A percentile compares a stretch with the other conserved stretches of the same genome.
phyloP scores from a whole-genome alignment of 805 yeast genomes.

The Saturnispora quitensis region DNA sequence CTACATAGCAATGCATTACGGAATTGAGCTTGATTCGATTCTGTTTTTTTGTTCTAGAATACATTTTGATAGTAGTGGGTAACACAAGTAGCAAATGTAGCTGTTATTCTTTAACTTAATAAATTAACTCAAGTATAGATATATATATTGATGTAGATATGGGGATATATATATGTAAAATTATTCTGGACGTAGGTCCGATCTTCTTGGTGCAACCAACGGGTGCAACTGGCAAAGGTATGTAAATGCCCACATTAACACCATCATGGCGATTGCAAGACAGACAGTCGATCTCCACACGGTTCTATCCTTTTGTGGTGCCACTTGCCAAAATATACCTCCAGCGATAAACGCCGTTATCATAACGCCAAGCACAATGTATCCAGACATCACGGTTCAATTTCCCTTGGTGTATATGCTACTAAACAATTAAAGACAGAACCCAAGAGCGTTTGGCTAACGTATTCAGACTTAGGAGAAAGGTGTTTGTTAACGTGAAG shows the following conservation, averaged over 20 bases:
- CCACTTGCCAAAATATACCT: slow-evolving; percentile 69
- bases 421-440: neutral
- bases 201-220: slow-evolving; percentile 79
- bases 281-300: slow-evolving; percentile 70
- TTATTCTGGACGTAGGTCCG: slow-evolving; percentile 80
- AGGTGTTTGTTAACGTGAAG: neutral
- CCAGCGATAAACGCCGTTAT: slow-evolving; percentile 49
- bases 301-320: slow-evolving; percentile 76
- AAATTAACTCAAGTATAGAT: neutral
- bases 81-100: neutral
- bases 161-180: neutral
- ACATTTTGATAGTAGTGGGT: neutral
- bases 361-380: slow-evolving; percentile 25
- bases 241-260: slow-evolving; percentile 70
- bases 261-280: slow-evolving; percentile 57
- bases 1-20: neutral
- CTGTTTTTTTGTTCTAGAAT: neutral
- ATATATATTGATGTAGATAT: too few relatives aligned
- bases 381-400: slow-evolving; percentile 10
- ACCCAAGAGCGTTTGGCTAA: neutral
- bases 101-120: neutral
- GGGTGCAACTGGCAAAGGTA: slow-evolving; percentile 86
- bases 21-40: neutral
- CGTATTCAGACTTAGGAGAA: neutral
- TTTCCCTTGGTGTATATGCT: neutral